Percentiles rank a stretch among this genome's conserved stretches.
These are phyloP conservation scores for Amylocarpus encephaloides DNA, from an alignment of 2,329 filamentous ascomycete species.

Conservation along the genomic window DNA sequence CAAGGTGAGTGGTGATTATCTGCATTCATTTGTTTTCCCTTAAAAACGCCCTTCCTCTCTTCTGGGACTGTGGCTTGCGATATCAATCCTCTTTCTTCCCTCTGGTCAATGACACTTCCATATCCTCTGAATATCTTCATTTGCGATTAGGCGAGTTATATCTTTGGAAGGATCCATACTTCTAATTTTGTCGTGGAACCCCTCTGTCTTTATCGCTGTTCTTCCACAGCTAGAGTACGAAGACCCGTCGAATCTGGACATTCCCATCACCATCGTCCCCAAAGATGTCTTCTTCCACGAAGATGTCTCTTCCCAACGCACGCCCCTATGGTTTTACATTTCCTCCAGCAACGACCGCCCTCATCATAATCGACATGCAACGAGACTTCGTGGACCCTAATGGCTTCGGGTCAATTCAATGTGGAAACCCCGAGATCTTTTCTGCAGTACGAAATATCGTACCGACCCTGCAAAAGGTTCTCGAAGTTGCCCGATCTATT, in stretches of 20 bases:
- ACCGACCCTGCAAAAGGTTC: constrained; percentile 37
- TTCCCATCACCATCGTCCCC: neutral
- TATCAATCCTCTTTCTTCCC: neutral
- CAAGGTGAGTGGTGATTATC: too few relatives aligned
- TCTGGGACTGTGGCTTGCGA: constrained; percentile 1
- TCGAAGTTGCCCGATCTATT: constrained; percentile 36
- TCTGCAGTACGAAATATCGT: constrained; percentile 39
- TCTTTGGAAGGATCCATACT: too few relatives aligned
- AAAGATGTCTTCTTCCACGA: constrained; percentile 16
- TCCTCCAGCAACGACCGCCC: constrained; percentile 40
- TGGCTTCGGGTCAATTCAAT: constrained; percentile 47
- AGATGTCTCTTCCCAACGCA: constrained; percentile 25
- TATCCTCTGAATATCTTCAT: neutral
- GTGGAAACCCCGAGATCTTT: constrained; percentile 38
- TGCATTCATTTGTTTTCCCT: constrained; percentile 2
- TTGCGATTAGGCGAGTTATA: neutral
- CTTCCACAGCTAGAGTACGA: too few relatives aligned
- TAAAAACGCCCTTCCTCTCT: constrained; percentile 2
- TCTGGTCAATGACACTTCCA: neutral
- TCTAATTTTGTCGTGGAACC: too few relatives aligned
- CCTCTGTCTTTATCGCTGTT: too few relatives aligned
- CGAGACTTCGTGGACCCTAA: constrained; percentile 44
- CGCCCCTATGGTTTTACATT: constrained; percentile 44
- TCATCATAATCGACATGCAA: constrained; percentile 50
- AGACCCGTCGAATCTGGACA: neutral